Conservation (phyloP, 768 basidiomycete species). For the Pleurotus pulmonarius region DNA sequence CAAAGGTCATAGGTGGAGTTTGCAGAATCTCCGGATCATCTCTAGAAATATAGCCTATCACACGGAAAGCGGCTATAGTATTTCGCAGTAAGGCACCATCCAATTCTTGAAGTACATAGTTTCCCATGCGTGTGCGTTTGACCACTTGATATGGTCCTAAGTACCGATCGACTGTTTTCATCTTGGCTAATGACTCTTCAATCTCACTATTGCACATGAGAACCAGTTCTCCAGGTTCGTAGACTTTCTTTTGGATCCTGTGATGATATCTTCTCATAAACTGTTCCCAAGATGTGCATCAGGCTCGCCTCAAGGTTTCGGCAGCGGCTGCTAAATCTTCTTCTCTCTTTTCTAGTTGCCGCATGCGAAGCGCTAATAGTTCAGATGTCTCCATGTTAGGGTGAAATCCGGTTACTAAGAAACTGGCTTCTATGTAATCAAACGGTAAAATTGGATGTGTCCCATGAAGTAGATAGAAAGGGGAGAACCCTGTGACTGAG, state of each 20-base stretch:
- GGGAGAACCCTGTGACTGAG: conserved; percentile 16
- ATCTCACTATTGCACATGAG: conserved; percentile 19
- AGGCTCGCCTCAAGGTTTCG: conserved; percentile 10
- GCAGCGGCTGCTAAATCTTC: conserved; percentile 17
- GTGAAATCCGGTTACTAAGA: conserved; percentile 18
- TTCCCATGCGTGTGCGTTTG: conserved; percentile 9
- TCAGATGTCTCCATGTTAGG: conserved; percentile 12
- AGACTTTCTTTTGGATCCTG: neutral
- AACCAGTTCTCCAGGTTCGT: conserved; percentile 12
- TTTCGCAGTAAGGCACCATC: conserved; percentile 7
- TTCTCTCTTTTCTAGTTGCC: conserved; percentile 19
- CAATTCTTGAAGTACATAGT: conserved; percentile 12
- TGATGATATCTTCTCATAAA: conserved; percentile 15
- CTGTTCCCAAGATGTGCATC: conserved; percentile 17
- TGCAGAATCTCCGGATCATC: neutral
- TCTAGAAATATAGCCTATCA: conserved; percentile 6
- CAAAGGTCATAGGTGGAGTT: too few relatives aligned
- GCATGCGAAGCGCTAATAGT: conserved; percentile 18
- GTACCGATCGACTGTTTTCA: conserved; percentile 19
- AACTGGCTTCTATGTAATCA: conserved; percentile 26
- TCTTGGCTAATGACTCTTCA: conserved; percentile 13
- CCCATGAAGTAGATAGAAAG: conserved; percentile 21
- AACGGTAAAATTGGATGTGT: conserved; percentile 26
- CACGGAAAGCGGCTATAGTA: conserved; percentile 1
- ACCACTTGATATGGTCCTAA: conserved; percentile 22